Evolutionary conservation across 2,329 filamentous ascomycete genomes (phyloP).

Genomic region (Aureobasidium mangrovei): DNA sequence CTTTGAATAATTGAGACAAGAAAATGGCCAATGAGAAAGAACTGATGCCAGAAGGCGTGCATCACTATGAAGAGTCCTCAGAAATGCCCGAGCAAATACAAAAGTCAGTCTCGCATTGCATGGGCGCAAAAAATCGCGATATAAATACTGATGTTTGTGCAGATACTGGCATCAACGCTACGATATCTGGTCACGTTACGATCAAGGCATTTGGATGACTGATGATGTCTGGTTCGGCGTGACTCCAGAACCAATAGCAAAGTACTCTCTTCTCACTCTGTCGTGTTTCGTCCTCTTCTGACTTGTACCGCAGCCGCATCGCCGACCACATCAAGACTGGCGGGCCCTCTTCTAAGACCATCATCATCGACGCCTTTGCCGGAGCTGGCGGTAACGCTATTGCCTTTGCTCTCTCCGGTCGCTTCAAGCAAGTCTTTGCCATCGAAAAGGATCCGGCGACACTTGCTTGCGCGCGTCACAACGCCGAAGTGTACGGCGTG

Average conservation of each 20-base stretch:
- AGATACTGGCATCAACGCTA: constrained; percentile 90
- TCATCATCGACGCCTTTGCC: constrained; percentile 80
- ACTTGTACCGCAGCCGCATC: constrained; percentile 55
- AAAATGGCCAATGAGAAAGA: background rate
- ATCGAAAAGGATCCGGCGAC: constrained; percentile 77
- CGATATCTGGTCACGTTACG: constrained; percentile 78
- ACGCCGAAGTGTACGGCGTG: constrained; percentile 78
- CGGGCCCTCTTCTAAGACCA: constrained; percentile 47
- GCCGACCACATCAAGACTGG: constrained; percentile 59
- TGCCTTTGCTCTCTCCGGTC: constrained; percentile 73
- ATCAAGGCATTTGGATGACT: constrained; percentile 82
- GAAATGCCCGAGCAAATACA: constrained; percentile 77
- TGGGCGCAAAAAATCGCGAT: background rate
- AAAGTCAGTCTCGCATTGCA: constrained; percentile 50
- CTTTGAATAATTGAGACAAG: background rate
- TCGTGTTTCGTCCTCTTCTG: background rate
- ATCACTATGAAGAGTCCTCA: constrained; percentile 62
- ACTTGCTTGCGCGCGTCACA: constrained; percentile 84
- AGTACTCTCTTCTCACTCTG: constrained; percentile 41
- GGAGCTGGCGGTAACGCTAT: constrained; percentile 92
- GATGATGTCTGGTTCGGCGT: constrained; percentile 95
- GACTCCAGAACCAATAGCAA: constrained; percentile 84
- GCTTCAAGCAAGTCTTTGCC: constrained; percentile 77
- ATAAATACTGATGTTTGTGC: constrained; percentile 7
- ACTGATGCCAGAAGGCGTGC: constrained; percentile 35